phyloP scores from a whole-genome alignment of 176 grass and related monocot species.

The Aegilops umbellulata region DNA sequence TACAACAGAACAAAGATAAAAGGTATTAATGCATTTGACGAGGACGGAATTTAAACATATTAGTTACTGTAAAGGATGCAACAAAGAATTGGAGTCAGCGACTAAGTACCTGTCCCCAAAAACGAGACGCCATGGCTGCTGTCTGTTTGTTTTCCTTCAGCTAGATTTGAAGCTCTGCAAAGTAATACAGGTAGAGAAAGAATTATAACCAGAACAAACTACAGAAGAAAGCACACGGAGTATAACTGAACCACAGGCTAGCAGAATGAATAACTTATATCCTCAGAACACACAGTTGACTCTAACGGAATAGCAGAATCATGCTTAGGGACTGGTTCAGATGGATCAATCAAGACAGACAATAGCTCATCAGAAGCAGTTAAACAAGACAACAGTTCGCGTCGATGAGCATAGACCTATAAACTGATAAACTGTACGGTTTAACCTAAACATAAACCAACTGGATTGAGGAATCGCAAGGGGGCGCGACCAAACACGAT shows the following conservation, averaged over 20 bases:
- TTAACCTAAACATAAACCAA: background rate
- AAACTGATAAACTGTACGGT: background rate
- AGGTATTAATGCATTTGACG: background rate
- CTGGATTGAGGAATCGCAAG: background rate
- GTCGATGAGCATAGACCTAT: background rate
- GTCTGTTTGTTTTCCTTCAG: conserved; percentile 4
- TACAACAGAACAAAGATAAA: background rate
- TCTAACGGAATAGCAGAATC: background rate
- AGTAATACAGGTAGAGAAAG: background rate
- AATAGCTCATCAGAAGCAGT: background rate
- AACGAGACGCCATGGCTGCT: conserved; percentile 73
- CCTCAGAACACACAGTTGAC: background rate
- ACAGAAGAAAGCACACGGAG: background rate
- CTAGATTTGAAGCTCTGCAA: conserved; percentile 18
- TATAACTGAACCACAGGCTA: background rate
- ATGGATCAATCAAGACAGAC: background rate
- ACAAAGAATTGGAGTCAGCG: background rate
- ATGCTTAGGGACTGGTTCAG: background rate
- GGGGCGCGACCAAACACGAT: background rate
- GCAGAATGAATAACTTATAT: background rate
- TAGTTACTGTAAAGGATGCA: background rate
- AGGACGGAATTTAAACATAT: background rate
- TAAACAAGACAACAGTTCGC: background rate
- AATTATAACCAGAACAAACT: background rate
- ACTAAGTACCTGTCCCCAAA: conserved; percentile 61